phyloP scores from a whole-genome alignment of 768 basidiomycete genomes.

The Asterophora lycoperdoides region DNA sequence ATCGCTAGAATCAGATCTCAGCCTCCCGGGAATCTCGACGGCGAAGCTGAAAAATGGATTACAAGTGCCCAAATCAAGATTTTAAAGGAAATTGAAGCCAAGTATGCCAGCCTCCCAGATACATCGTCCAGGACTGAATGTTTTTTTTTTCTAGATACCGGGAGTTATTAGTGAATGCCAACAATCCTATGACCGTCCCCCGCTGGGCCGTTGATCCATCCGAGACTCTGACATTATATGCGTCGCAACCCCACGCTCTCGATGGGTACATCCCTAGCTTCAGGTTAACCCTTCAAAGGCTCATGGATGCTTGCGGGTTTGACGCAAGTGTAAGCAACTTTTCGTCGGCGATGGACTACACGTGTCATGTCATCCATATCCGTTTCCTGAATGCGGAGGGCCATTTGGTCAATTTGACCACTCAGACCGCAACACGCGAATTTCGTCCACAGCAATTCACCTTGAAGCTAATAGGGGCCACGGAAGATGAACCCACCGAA shows the following conservation, averaged over 20 bases:
- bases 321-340: background rate
- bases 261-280: background rate
- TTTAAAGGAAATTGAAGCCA: conserved; percentile 1
- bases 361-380: too few relatives aligned
- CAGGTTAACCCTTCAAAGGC: background rate
- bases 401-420: too few relatives aligned
- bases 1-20: conserved; percentile 4
- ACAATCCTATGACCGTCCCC: background rate
- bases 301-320: conserved; percentile 7
- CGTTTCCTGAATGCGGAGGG: too few relatives aligned
- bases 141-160: background rate
- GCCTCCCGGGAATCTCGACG: background rate
- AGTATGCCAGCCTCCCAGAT: background rate
- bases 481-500: too few relatives aligned
- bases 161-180: background rate
- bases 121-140: background rate
- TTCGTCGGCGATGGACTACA: too few relatives aligned
- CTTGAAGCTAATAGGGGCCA: too few relatives aligned
- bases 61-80: background rate
- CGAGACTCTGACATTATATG: background rate
- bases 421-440: too few relatives aligned
- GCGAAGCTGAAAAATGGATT: conserved; percentile 6
- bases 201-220: conserved; percentile 1
- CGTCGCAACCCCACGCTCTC: background rate
- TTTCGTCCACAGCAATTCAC: too few relatives aligned